Conservation (phyloP, 2,329 filamentous ascomycete species). For the Aspergillus sp. region DNA sequence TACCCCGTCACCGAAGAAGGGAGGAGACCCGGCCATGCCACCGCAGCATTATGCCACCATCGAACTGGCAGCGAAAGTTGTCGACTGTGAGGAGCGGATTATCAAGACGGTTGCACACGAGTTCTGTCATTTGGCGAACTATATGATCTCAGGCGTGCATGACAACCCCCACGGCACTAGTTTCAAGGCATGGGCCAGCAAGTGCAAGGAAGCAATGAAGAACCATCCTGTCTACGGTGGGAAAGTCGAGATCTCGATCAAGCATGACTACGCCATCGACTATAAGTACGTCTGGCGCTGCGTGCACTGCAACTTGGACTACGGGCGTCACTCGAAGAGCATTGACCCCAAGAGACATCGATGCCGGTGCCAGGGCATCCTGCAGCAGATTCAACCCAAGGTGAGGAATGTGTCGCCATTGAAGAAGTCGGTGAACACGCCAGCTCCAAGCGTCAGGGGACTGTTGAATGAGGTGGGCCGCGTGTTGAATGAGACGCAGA, state of each 20-base stretch:
- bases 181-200: slow-evolving; percentile 71
- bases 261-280: slow-evolving; percentile 84
- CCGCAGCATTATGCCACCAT: slow-evolving; percentile 68
- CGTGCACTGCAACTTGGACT: slow-evolving; percentile 66
- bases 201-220: slow-evolving; percentile 40
- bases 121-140: slow-evolving; percentile 91
- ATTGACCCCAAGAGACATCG: slow-evolving; percentile 71
- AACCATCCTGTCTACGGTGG: slow-evolving; percentile 58
- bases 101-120: slow-evolving; percentile 94
- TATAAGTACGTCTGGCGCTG: slow-evolving; percentile 93
- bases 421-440: slow-evolving; percentile 21
- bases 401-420: slow-evolving; percentile 55
- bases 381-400: slow-evolving; percentile 78
- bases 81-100: slow-evolving; percentile 73
- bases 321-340: slow-evolving; percentile 82
- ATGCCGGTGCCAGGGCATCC: slow-evolving; percentile 73
- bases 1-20: slow-evolving; percentile 13
- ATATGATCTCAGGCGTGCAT: slow-evolving; percentile 76
- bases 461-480: slow-evolving; percentile 12
- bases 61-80: slow-evolving; percentile 85
- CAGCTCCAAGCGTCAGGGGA: background rate
- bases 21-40: slow-evolving; percentile 7
- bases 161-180: slow-evolving; percentile 79
- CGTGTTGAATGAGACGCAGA: background rate
- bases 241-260: slow-evolving; percentile 77